Percentiles rank a stretch among this genome's conserved stretches.
phyloP scores from a whole-genome alignment of 2,329 filamentous ascomycete genomes.

The Endothia cerciana region DNA sequence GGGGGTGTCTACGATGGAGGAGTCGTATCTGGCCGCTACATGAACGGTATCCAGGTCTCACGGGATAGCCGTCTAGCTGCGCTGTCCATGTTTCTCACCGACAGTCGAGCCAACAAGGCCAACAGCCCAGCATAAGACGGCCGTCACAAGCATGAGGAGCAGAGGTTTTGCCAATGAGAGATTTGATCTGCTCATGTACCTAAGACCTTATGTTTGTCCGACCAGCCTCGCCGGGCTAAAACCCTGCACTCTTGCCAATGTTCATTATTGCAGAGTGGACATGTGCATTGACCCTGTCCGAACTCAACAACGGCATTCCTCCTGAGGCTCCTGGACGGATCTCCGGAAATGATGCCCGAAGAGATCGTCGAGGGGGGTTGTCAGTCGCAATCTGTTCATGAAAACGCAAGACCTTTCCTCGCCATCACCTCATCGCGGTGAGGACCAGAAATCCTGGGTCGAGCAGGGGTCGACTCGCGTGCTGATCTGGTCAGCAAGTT shows the following conservation, averaged over 20 bases:
- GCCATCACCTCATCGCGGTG: background rate
- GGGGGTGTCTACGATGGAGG: background rate
- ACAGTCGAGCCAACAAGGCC: background rate
- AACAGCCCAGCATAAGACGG: slow-evolving; percentile 15
- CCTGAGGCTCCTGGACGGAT: background rate
- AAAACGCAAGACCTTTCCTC: background rate
- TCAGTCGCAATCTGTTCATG: slow-evolving; percentile 11
- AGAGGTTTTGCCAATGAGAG: slow-evolving; percentile 24
- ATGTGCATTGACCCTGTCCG: slow-evolving; percentile 8
- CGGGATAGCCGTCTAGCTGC: background rate
- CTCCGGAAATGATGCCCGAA: background rate
- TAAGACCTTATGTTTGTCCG: slow-evolving; percentile 22
- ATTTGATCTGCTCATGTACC: slow-evolving; percentile 27
- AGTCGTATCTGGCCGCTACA: background rate
- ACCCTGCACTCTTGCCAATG: background rate
- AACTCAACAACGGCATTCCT: background rate
- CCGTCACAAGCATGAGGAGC: slow-evolving; percentile 25
- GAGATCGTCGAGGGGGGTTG: background rate
- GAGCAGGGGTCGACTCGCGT: background rate
- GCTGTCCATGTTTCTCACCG: background rate
- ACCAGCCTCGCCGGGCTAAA: slow-evolving; percentile 18
- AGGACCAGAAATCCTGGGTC: background rate
- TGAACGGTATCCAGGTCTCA: background rate
- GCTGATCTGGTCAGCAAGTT: slow-evolving; percentile 1
- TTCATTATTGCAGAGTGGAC: background rate